These are phyloP conservation scores for Cladobotryum protrusum DNA, from an alignment of 2,329 filamentous ascomycete genomes.

Conservation along the genomic window DNA sequence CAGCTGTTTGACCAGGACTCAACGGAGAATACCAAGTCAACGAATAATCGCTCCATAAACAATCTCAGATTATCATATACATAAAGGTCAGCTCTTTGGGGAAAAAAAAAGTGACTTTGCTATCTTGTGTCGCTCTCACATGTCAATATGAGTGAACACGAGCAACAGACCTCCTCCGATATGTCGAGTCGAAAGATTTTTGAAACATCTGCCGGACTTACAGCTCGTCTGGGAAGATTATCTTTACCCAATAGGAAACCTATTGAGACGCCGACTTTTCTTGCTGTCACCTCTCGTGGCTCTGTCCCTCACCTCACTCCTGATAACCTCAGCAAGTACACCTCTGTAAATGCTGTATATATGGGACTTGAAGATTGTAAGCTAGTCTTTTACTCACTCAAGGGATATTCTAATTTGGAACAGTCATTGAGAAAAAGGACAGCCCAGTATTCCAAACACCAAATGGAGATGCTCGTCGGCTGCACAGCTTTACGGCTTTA, in stretches of 20 bases:
- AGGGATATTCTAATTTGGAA: neutral
- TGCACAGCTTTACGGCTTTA: conserved; percentile 73
- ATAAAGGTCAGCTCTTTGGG: neutral
- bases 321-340: conserved; percentile 66
- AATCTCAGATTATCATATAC: conserved; percentile 3
- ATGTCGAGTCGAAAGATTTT: conserved; percentile 32
- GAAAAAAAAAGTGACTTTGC: neutral
- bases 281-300: conserved; percentile 76
- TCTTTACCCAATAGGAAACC: conserved; percentile 53
- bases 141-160: conserved; percentile 25
- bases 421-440: conserved; percentile 50
- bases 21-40: neutral
- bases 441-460: conserved; percentile 44
- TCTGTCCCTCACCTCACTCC: conserved; percentile 82
- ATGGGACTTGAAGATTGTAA: conserved; percentile 89
- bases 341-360: conserved; percentile 64
- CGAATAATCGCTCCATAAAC: neutral
- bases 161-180: conserved; percentile 14
- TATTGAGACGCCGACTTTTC: conserved; percentile 78
- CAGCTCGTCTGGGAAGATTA: conserved; percentile 63
- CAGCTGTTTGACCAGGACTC: too few relatives aligned
- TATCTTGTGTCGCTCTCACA: neutral
- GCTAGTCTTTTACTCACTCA: conserved; percentile 26
- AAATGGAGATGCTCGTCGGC: conserved; percentile 39
- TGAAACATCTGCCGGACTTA: conserved; percentile 33